Base-by-base conservation (phyloP, 345 rosid genomes). In the Populus simonii region DNA sequence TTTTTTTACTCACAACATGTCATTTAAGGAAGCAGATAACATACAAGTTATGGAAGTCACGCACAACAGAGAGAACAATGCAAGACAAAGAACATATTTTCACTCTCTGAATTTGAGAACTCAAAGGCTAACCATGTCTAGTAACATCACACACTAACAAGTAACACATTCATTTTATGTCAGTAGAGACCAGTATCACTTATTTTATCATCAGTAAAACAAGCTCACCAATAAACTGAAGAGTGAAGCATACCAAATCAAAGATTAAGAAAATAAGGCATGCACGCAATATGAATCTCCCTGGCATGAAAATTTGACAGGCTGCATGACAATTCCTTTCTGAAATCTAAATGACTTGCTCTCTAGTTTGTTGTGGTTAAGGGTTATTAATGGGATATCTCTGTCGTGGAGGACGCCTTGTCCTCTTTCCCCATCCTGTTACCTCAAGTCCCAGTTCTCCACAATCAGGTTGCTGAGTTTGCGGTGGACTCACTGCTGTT, bases 371-470 rank as follows among this genome's bases (percentile, higher is more conserved):
- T 41, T 47, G 70, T 41, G 20, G 80, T 27, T 10, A 79, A 72
- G 45, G 77, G 68, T 81, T 81, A 75, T 76, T 75, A 59, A 72
- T 36, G 4, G 85, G 87, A 83, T 84, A 90, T 79, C 94, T 81
- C 75, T 83, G 92, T 70, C 94, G 82, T 66, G 90, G 89, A 8
- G 91, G 95, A 43, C 96, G 91, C 87, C 96, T 84, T 9, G 92
- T 88, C 86, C 91, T 91, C 85, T 89, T 93, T 69, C 97, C 97
- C 97, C 97, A 93, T 66, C 94, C 92, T 31, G 86, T 80, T 68
- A 91, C 92, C 66, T 86, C 91, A 29, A 80, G 47, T 68, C 83
- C 81, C 55, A 66, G 65, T 68, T 89, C 91, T 25, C 18, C 55
- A 65, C 86, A 82, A 55, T 82, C 82, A 17, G 82, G 84, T 39